Conservation (phyloP, 345 rosid genomes). For the Melaleuca quinquenervia region DNA sequence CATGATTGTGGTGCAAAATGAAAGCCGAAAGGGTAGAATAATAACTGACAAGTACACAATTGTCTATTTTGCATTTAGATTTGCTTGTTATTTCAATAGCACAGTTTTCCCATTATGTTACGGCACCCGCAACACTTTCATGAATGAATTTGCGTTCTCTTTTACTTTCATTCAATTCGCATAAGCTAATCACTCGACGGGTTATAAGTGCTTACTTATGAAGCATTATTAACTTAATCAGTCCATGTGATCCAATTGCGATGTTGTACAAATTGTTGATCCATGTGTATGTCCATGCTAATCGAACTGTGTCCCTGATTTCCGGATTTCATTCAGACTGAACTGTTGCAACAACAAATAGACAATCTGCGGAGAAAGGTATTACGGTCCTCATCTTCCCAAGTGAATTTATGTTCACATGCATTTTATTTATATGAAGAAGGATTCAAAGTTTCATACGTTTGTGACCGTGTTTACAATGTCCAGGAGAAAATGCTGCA, state of each 20-base stretch:
- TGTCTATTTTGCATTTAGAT: neutral
- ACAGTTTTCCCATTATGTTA: neutral
- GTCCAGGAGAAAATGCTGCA: conserved; percentile 19
- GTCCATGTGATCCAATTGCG: neutral
- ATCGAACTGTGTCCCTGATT: neutral
- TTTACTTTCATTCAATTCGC: neutral
- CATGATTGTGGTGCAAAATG: neutral
- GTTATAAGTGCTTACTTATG: neutral
- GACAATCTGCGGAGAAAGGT: conserved; percentile 24
- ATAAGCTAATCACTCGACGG: neutral
- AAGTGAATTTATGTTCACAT: neutral
- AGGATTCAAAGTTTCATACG: neutral
- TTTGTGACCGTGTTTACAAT: neutral
- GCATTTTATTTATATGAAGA: neutral
- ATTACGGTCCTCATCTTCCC: neutral
- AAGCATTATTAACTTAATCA: neutral
- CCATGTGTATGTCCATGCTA: neutral
- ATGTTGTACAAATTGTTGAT: neutral
- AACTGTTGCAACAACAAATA: conserved; percentile 14
- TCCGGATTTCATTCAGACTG: conserved; percentile 7
- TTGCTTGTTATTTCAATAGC: neutral
- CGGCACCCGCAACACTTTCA: neutral
- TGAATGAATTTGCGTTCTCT: neutral
- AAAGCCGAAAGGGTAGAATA: neutral
- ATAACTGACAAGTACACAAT: neutral